These are phyloP conservation scores for Centaurea solstitialis DNA, from an alignment of 129 eudicot species.

Conservation along the genomic window DNA sequence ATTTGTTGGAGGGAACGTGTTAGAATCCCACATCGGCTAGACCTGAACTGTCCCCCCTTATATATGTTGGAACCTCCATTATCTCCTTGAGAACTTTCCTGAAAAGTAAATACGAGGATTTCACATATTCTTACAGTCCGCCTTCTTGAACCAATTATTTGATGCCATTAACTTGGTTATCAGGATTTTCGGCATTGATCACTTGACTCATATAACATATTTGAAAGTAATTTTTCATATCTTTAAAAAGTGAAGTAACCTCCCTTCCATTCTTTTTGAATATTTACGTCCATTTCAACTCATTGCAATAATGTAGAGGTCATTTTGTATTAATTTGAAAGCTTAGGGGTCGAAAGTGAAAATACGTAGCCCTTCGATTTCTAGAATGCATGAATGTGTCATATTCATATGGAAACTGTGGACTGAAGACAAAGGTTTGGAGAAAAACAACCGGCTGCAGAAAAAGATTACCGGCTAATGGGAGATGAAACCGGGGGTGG, in stretches of 20 bases:
- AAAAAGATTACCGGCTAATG: constrained; percentile 23
- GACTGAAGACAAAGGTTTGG: constrained; percentile 34
- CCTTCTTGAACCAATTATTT: neutral
- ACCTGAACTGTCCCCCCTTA: neutral
- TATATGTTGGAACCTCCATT: neutral
- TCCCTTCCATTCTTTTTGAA: neutral
- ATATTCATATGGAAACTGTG: constrained; percentile 30
- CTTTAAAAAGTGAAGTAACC: neutral
- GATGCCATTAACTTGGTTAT: neutral
- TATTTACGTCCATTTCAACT: neutral
- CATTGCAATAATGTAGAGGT: neutral
- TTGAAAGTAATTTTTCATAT: neutral
- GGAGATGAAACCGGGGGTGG: constrained; percentile 31
- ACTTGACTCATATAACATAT: neutral
- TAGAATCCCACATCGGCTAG: neutral
- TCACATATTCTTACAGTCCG: neutral
- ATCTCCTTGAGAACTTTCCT: neutral
- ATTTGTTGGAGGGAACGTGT: neutral
- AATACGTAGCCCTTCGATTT: neutral
- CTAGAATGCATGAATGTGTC: constrained; percentile 26
- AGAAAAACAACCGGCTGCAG: constrained; percentile 40
- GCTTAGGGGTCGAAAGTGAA: constrained; percentile 6
- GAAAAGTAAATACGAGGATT: neutral
- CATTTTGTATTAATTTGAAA: neutral
- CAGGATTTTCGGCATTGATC: neutral